Evolutionary conservation across 1,284 basidiomycete species (phyloP).

Genomic region (Leccinum olivaceoglutinosum): DNA sequence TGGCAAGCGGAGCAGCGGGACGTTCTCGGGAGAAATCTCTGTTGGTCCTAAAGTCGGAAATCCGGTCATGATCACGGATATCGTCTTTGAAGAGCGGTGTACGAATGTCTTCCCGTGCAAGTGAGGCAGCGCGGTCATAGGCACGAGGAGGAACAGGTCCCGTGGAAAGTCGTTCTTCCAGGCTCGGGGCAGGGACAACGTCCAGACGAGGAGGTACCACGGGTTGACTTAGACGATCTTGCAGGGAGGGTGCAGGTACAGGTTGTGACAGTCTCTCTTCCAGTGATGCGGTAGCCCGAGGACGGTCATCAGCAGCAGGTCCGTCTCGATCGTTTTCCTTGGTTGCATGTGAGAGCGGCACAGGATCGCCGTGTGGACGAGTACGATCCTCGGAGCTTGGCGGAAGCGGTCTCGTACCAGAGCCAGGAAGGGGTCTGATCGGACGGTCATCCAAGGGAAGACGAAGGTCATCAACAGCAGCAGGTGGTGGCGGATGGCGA

Average conservation of each 20-base stretch:
- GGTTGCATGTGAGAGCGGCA: slow-evolving; percentile 11
- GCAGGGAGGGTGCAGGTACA: slow-evolving; percentile 26
- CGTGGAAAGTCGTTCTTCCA: slow-evolving; percentile 38
- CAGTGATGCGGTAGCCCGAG: slow-evolving; percentile 24
- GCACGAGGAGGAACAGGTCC: slow-evolving; percentile 22
- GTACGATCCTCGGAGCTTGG: slow-evolving; percentile 21
- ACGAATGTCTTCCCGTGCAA: slow-evolving; percentile 32
- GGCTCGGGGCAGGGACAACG: slow-evolving; percentile 26
- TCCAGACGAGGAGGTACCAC: slow-evolving; percentile 21
- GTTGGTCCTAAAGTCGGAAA: slow-evolving; percentile 27
- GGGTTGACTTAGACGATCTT: slow-evolving; percentile 34
- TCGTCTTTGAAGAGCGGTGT: slow-evolving; percentile 24
- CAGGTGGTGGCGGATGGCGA: slow-evolving; percentile 15
- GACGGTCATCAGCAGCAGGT: slow-evolving; percentile 26
- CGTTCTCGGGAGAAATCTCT: slow-evolving; percentile 33
- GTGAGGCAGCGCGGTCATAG: slow-evolving; percentile 26
- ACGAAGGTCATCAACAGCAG: neutral
- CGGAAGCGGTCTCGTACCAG: slow-evolving; percentile 11
- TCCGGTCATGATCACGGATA: slow-evolving; percentile 21
- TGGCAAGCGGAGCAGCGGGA: slow-evolving; percentile 9
- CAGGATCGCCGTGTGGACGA: slow-evolving; percentile 12
- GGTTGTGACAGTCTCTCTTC: slow-evolving; percentile 36
- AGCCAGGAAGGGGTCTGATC: slow-evolving; percentile 21
- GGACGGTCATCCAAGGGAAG: slow-evolving; percentile 20
- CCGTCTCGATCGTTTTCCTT: slow-evolving; percentile 24